Conservation (phyloP, 345 rosid genomes). For the Citrus medica region DNA sequence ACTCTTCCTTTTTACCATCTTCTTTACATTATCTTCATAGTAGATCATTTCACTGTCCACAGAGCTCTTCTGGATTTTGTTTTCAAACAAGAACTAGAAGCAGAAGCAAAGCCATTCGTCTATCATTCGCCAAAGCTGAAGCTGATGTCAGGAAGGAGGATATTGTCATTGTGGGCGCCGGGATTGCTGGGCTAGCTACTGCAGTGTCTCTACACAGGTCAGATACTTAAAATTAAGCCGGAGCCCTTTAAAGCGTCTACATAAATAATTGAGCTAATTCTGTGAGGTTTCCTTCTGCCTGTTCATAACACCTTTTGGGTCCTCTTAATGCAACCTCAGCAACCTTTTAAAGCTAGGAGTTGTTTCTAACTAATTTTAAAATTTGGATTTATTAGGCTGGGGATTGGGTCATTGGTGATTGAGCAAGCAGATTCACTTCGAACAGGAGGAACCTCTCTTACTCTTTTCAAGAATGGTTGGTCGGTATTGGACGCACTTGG, state of each 20-base stretch:
- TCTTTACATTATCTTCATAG: constrained; percentile 9
- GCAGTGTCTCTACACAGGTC: constrained; percentile 81
- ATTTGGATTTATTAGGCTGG: constrained; percentile 41
- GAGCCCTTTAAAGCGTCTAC: not conserved
- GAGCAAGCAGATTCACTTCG: constrained; percentile 89
- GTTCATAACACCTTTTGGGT: too few species aligned
- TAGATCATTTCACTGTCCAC: not conserved
- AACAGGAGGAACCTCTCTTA: constrained; percentile 84
- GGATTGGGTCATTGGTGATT: constrained; percentile 71
- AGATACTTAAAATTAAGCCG: not conserved
- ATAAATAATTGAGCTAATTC: not conserved
- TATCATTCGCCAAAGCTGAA: constrained; percentile 22
- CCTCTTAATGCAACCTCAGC: not conserved
- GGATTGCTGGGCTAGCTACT: constrained; percentile 89
- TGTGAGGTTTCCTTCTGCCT: not conserved
- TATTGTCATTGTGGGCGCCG: constrained; percentile 75
- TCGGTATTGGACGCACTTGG: constrained; percentile 83
- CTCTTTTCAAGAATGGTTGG: constrained; percentile 97
- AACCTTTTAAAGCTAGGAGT: not conserved
- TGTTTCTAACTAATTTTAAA: not conserved
- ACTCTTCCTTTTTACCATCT: constrained; percentile 18
- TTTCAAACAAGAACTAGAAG: constrained; percentile 13
- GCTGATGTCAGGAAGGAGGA: constrained; percentile 44
- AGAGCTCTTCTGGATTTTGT: constrained; percentile 15
- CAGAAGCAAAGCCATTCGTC: constrained; percentile 22